Evolutionary conservation across 495 filamentous ascomycete genomes (phyloP), one percentile per base, ranked within the genome.

Genomic region (Sphaerosporella brunnea): DNA sequence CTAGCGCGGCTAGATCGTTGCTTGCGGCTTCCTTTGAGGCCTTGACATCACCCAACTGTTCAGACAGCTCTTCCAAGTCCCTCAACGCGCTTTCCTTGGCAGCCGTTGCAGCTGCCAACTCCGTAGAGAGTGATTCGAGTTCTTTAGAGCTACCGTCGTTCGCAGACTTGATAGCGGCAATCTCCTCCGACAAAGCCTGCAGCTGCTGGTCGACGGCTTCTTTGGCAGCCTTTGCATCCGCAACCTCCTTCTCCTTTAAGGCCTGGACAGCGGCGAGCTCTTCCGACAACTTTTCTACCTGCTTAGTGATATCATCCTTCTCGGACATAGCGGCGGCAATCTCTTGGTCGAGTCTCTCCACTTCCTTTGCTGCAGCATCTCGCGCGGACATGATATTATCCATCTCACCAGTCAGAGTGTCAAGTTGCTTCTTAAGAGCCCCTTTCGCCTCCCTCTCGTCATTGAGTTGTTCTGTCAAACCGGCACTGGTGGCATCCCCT

Each of bases 201-300:
- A 42, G 23, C 20, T 47, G 69, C 11, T 65, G 48, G 18, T 67
- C 55, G 48, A 75, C 66, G 4, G 52, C 64, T 3, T 65, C 58
- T 46, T 72, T 64, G 51, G 74, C 44, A 16, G 46, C 50, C 30
- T 39, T 25, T 1, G 39, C 42, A 25, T 48, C 26, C n/a, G 47
- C 51, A 26, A 59, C 34, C 19, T 53, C 50, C 19, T 48, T 41
- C 37, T 53, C 50, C 23, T 53, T 45, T 30, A 15, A 15, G 8
- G 24, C 26, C 13, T 48, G 52, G n/a, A 56, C 50, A n/a, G 57
- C 36, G 42, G 68, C 62, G 1, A 72, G 56, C 23, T 67, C 65
- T 49, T 67, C 62, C 23, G 64, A 36, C 47, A 65, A 65, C n/a
- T 56, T 56, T 11, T 53, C 52, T 18, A 65, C 51, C 20, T 61